Base-by-base conservation (phyloP, 768 basidiomycete species). In the Brasilioporus rufonigricans region DNA sequence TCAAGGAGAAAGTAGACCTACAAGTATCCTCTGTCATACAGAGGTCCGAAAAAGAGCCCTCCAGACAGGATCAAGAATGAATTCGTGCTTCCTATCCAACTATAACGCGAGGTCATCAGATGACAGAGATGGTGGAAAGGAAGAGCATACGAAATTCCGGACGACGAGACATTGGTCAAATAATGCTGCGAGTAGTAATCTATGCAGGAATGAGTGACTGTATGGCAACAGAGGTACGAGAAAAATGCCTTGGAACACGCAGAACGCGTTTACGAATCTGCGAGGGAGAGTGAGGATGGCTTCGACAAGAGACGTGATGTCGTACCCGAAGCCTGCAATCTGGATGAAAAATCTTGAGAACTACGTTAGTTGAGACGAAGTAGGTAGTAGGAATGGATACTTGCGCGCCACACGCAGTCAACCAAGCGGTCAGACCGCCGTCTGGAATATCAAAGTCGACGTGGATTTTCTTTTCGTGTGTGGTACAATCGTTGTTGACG, bases 1-100 rank as follows among this genome's bases (percentile, higher is more conserved):
- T 18, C 41, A 14, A 38, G 26, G 2, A 8, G 7, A 36, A 35
- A 7, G 14, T 18, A 31, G 16, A 52, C 75, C 23, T 57, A 77
- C 77, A 80, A 81, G 65, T 79, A 77, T 33, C 82, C 83, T 12
- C 65, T 71, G 50, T 83, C 83, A 57, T 78, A 78, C 5, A 76
- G 71, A n/a, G 74, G 72, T 4, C 82, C 82, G 18, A 76, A 71
- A 41, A 81, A 60, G 27, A 81, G 64, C 1, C 80, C 80, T 33
- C 71, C 70, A 0, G 75, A 73, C 19, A 81, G 58, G 6, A 76
- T 62, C 16, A 82, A 61, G 44, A 78, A 74, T 2, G 80, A 60
- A 51, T 81, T 78, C 5, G 75, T 69, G 46, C 80, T 79, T 24
- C 81, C 82, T 57, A 84, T 77, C 73, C 72, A 77, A 6, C 72